Evolutionary conservation across 1,284 basidiomycete species (phyloP).

Genomic region (Thelephora terrestris): DNA sequence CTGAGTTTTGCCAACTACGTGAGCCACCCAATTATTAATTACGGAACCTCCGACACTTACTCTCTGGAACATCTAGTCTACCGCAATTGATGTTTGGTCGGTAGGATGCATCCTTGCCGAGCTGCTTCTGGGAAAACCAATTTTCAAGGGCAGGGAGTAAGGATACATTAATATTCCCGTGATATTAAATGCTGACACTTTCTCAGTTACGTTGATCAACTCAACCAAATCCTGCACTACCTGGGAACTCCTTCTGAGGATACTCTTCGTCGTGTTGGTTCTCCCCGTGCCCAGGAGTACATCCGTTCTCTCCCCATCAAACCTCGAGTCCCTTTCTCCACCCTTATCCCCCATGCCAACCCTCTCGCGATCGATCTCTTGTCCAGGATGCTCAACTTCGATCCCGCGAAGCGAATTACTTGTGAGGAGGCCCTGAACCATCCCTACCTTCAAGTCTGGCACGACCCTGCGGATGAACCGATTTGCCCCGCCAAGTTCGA

Average conservation of each 20-base stretch:
- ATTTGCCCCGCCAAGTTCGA: conserved; percentile 69
- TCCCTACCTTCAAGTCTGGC: conserved; percentile 91
- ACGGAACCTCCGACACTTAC: not conserved
- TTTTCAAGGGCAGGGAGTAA: conserved; percentile 96
- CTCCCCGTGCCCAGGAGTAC: conserved; percentile 91
- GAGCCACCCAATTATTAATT: conserved; percentile 19
- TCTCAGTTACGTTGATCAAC: conserved; percentile 87
- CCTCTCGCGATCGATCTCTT: conserved; percentile 91
- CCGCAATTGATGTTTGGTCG: conserved; percentile 94
- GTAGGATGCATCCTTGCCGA: conserved; percentile 98
- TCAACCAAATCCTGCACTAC: conserved; percentile 97
- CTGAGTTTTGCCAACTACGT: conserved; percentile 93
- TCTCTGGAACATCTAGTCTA: conserved; percentile 38
- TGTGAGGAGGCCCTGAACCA: conserved; percentile 95
- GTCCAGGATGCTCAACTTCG: conserved; percentile 88
- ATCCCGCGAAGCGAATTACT: conserved; percentile 90
- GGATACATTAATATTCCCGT: conserved; percentile 18
- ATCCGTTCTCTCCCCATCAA: conserved; percentile 97
- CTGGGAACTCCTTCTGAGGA: conserved; percentile 96
- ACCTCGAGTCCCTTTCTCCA: conserved; percentile 84
- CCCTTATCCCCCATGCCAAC: conserved; percentile 89
- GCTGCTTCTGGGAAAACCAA: conserved; percentile 91
- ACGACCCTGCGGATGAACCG: conserved; percentile 90
- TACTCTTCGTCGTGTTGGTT: conserved; percentile 90
- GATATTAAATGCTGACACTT: conserved; percentile 3